Evolutionary conservation across 148 eudicot genomes (phyloP), one percentile per base, ranked within the genome.

Genomic region (Chenopodium berlandieri): DNA sequence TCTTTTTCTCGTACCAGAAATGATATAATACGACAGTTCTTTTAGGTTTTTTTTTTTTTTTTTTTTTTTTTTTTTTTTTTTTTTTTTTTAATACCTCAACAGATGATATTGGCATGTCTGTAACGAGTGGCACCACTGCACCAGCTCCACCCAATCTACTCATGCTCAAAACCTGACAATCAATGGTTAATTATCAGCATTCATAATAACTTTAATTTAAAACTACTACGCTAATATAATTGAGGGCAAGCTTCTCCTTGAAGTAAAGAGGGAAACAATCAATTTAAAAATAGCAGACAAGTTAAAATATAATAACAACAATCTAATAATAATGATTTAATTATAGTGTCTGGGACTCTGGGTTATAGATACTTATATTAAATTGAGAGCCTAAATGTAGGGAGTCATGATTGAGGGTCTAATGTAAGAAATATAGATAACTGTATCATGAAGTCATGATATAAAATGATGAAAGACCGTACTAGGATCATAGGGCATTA

Each of bases 91-190:
- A 75, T 88, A 91, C 94, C 94, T 90, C 91, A n/a, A 86, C 83
- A 9, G 94, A 88, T 11, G 92, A 88, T 77, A 90, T 83, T 22
- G 92, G 94, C 79, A 90, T 86, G 84, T 91, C 92, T 2, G 92
- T 88, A 25, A 91, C 91, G 40, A 91, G 89, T 40, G 94, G 94
- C 64, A 91, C 94, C 82, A 91, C 94, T 5, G 94, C 94, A 78
- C 94, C 92, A 56, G 94, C 94, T 77, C 90, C 94, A 14, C 94
- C 92, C 85, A 91, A 79, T 87, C 94, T 91, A 88, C 94, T 91
- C 92, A 91, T 91, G 86, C 92, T 90, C 89, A 91, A 79, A 83
- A 91, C 94, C 94, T 91, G 87, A 52, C 34, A 81, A 75, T 40
- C 44, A 78, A 79, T 52, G 65, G 52, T 79, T 68, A 73, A 20